A percentile compares a stretch with the other conserved stretches of the same genome.
Conservation (phyloP, 495 filamentous ascomycete genomes). For the Lophium mytilinum region DNA sequence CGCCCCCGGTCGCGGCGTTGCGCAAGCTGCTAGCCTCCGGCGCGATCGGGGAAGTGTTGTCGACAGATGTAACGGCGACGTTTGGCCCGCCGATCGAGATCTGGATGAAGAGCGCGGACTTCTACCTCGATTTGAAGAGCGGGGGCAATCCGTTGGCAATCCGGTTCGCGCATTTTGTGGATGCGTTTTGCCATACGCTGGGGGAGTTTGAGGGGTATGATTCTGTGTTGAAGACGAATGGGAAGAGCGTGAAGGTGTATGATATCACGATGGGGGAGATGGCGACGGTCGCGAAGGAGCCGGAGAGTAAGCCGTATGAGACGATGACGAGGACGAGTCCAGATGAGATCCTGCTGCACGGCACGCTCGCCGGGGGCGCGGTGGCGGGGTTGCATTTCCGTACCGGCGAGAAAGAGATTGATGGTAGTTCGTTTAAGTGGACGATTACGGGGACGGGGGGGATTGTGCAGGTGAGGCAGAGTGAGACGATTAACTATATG, state of each 20-base stretch:
- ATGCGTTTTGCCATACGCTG: neutral
- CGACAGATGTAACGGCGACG: neutral
- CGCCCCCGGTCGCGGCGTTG: neutral
- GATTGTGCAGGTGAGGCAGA: neutral
- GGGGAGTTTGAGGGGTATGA: neutral
- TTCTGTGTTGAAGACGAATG: neutral
- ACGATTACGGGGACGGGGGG: conserved; percentile 2
- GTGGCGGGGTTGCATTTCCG: neutral
- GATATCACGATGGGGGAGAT: neutral
- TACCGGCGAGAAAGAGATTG: neutral
- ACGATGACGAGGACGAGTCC: neutral
- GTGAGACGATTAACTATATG: neutral
- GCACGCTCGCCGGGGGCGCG: neutral
- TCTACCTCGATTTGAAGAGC: conserved; percentile 1
- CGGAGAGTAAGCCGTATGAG: neutral
- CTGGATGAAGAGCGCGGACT: neutral
- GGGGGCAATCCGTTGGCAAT: neutral
- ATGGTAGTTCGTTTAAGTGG: neutral
- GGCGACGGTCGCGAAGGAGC: neutral
- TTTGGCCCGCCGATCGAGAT: neutral
- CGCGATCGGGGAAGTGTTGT: conserved; percentile 6
- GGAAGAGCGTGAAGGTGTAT: conserved; percentile 4
- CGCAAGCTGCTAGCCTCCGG: neutral
- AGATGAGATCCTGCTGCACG: conserved; percentile 3
- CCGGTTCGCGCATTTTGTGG: conserved; percentile 1